Evolutionary conservation across 108 stramenopile species (phyloP).

Genomic region (Thalassiosira profunda): DNA sequence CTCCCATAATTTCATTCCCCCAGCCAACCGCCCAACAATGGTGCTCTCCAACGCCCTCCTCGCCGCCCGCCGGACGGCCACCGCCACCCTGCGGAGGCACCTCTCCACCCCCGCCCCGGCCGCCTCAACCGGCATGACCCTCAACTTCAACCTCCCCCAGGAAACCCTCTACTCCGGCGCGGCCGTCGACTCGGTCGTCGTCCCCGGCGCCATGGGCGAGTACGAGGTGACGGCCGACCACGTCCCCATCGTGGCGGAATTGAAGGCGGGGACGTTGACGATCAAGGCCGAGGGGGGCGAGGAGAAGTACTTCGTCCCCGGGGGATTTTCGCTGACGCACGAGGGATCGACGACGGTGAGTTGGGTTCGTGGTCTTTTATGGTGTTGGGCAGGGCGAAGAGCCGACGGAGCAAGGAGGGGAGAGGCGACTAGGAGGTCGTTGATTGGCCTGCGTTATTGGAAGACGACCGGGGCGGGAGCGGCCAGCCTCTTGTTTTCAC

Average conservation of each 20-base stretch:
- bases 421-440: neutral
- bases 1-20: no score
- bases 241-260: constrained; percentile 96
- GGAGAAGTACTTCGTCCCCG: constrained; percentile 98
- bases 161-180: constrained; percentile 92
- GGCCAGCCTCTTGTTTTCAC: neutral
- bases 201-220: constrained; percentile 95
- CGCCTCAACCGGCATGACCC: constrained; percentile 67
- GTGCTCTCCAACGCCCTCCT: no score
- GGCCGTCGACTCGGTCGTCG: constrained; percentile 78
- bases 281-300: constrained; percentile 91
- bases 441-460: neutral
- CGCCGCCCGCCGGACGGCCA: constrained; percentile 29
- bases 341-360: constrained; percentile 92
- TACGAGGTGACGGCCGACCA: constrained; percentile 97
- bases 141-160: constrained; percentile 95
- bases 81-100: constrained; percentile 36
- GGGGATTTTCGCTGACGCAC: constrained; percentile 96
- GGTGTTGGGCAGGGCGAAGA: neutral
- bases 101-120: constrained; percentile 51
- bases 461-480: no score
- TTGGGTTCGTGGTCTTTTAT: neutral
- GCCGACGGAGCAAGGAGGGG: no score
- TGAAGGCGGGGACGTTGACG: constrained; percentile 96
- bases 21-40: no score